phyloP scores from a whole-genome alignment of 2,329 filamentous ascomycete genomes.

The Chrysoporthe puriensis region DNA sequence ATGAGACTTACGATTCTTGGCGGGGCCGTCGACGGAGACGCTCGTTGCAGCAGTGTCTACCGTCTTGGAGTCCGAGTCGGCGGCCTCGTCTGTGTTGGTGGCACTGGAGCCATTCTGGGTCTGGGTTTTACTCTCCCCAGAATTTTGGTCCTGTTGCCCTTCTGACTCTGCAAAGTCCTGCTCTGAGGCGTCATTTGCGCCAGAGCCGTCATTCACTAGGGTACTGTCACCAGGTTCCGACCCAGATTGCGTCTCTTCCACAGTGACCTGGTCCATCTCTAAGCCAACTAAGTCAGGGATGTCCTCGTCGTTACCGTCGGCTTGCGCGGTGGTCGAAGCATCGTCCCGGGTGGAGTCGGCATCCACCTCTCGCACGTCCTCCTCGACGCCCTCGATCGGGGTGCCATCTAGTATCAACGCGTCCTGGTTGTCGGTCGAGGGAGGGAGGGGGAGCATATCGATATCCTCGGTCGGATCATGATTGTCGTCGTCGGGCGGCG shows the following conservation, averaged over 20 bases:
- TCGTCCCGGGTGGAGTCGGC: slow-evolving; percentile 2
- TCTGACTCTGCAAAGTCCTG: neutral
- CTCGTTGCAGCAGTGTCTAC: slow-evolving; percentile 28
- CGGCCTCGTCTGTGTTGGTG: slow-evolving; percentile 23
- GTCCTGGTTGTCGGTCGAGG: slow-evolving; percentile 27
- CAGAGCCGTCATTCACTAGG: neutral
- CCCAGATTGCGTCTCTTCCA: slow-evolving; percentile 23
- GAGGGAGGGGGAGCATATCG: slow-evolving; percentile 46
- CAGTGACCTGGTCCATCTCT: slow-evolving; percentile 22
- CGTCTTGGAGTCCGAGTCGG: slow-evolving; percentile 25
- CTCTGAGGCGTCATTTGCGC: neutral
- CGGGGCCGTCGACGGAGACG: slow-evolving; percentile 29
- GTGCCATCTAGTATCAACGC: slow-evolving; percentile 19
- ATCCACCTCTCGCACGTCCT: slow-evolving; percentile 8
- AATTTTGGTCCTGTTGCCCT: neutral
- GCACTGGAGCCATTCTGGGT: slow-evolving; percentile 17
- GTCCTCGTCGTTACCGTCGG: slow-evolving; percentile 14
- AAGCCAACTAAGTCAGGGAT: slow-evolving; percentile 12
- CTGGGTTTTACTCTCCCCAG: slow-evolving; percentile 15
- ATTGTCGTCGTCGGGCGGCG: slow-evolving; percentile 54
- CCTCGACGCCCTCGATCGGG: slow-evolving; percentile 9
- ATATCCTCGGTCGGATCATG: slow-evolving; percentile 48
- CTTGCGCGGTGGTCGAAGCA: slow-evolving; percentile 12
- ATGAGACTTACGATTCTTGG: slow-evolving; percentile 35
- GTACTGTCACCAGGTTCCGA: slow-evolving; percentile 22